Evolutionary conservation across 2,329 filamentous ascomycete genomes (phyloP).

Genomic region (Phyllosticta citriasiana): DNA sequence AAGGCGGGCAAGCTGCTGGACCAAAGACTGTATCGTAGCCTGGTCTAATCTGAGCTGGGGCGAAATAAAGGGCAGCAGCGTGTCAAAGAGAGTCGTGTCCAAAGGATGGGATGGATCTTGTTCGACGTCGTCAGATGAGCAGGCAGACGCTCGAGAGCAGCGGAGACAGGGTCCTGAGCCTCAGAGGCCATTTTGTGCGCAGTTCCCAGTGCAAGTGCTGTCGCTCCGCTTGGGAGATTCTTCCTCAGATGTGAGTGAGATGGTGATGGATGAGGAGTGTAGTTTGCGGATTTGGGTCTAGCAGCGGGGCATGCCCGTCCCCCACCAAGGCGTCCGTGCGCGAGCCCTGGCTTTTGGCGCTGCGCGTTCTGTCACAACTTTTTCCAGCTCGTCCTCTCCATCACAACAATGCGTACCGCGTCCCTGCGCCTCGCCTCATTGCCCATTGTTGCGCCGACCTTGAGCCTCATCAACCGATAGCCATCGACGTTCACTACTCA

Average conservation of each 20-base stretch:
- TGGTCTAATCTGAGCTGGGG: constrained; percentile 18
- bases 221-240: background rate
- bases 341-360: background rate
- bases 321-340: constrained; percentile 1
- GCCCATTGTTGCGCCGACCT: background rate
- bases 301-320: constrained; percentile 3
- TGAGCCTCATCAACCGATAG: background rate
- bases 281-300: background rate
- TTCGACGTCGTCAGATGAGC: constrained; percentile 34
- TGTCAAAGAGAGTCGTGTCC: constrained; percentile 40
- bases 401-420: background rate
- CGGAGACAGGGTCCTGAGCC: background rate
- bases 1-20: constrained; percentile 39
- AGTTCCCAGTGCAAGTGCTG: background rate
- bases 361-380: background rate
- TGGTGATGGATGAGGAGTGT: background rate
- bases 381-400: background rate
- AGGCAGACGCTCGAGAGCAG: constrained; percentile 18
- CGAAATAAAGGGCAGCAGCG: constrained; percentile 34
- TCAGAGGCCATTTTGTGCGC: background rate
- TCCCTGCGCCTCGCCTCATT: background rate
- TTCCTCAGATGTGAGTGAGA: background rate
- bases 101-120: constrained; percentile 35
- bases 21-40: constrained; percentile 22
- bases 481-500: background rate